Evolutionary conservation across 495 filamentous ascomycete species (phyloP).

Genomic region (Penicillium daleae): DNA sequence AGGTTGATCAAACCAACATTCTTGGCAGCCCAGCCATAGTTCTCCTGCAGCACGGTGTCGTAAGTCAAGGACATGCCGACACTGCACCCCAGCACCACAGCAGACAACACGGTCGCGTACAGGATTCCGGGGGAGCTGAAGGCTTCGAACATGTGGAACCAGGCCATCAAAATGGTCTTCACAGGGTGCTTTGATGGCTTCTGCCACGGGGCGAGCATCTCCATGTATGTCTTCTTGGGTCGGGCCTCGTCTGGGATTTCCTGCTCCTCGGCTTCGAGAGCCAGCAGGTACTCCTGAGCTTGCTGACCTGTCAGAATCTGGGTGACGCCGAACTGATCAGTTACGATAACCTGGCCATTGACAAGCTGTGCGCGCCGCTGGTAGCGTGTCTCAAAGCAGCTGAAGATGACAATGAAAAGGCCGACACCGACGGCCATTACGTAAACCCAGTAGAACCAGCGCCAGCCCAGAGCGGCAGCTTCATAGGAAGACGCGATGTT

Average conservation of each 20-base stretch:
- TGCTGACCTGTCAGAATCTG: constrained; percentile 22
- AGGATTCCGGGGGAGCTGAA: constrained; percentile 44
- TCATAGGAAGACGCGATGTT: constrained; percentile 40
- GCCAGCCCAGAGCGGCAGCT: constrained; percentile 37
- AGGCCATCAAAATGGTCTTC: constrained; percentile 24
- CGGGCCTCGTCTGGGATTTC: constrained; percentile 17
- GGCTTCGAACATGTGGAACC: constrained; percentile 38
- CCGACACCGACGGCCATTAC: constrained; percentile 36
- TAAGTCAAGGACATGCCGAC: constrained; percentile 44
- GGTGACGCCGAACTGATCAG: constrained; percentile 45
- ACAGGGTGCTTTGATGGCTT: constrained; percentile 14
- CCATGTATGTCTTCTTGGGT: constrained; percentile 33
- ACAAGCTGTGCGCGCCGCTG: constrained; percentile 27
- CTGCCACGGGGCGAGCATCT: constrained; percentile 36
- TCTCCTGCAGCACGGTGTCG: constrained; percentile 36
- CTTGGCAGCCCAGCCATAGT: constrained; percentile 36
- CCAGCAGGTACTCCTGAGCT: constrained; percentile 16
- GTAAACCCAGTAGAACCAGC: constrained; percentile 47
- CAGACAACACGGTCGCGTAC: constrained; percentile 38
- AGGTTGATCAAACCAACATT: constrained; percentile 42
- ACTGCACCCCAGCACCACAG: constrained; percentile 38
- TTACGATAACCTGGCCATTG: constrained; percentile 36
- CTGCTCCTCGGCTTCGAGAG: constrained; percentile 9
- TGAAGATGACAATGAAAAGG: constrained; percentile 35
- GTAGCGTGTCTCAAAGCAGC: constrained; percentile 37